phyloP scores from a whole-genome alignment of 345 rosid species.

The Linum trigynum region DNA sequence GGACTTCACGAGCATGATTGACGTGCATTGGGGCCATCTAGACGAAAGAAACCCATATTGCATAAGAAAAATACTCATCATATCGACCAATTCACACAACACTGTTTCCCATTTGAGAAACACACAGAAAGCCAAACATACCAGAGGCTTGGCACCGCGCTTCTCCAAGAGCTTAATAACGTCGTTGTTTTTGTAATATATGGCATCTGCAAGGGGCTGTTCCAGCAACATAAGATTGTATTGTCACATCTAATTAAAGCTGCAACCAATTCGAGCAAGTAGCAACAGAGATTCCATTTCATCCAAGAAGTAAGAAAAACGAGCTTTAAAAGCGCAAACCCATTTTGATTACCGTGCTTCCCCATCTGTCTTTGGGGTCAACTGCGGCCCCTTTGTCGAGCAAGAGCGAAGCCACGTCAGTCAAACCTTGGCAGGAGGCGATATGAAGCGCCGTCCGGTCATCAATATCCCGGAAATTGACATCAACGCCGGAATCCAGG shows the following conservation, averaged over 20 bases:
- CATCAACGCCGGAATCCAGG: conserved; percentile 49
- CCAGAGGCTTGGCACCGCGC: conserved; percentile 75
- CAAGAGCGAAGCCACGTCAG: conserved; percentile 39
- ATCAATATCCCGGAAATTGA: conserved; percentile 58
- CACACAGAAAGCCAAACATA: conserved; percentile 22
- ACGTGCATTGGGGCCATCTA: conserved; percentile 96
- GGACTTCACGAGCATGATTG: conserved; percentile 72
- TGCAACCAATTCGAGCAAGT: no score
- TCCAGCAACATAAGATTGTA: conserved; percentile 9
- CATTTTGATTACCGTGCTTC: conserved; percentile 39
- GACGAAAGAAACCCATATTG: neutral
- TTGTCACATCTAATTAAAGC: no score
- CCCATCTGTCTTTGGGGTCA: conserved; percentile 47
- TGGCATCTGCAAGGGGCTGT: conserved; percentile 95
- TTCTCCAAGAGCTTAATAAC: conserved; percentile 71
- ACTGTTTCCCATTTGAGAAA: neutral
- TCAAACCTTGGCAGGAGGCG: conserved; percentile 65
- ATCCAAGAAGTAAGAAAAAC: neutral
- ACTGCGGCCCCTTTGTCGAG: conserved; percentile 44
- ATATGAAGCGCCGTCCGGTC: conserved; percentile 72
- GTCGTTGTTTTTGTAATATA: conserved; percentile 63
- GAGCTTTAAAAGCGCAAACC: no score
- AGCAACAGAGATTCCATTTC: no score
- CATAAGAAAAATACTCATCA: neutral
- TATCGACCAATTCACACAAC: neutral